phyloP scores from a whole-genome alignment of 106 monocot genomes.

The Hemerocallis citrina region DNA sequence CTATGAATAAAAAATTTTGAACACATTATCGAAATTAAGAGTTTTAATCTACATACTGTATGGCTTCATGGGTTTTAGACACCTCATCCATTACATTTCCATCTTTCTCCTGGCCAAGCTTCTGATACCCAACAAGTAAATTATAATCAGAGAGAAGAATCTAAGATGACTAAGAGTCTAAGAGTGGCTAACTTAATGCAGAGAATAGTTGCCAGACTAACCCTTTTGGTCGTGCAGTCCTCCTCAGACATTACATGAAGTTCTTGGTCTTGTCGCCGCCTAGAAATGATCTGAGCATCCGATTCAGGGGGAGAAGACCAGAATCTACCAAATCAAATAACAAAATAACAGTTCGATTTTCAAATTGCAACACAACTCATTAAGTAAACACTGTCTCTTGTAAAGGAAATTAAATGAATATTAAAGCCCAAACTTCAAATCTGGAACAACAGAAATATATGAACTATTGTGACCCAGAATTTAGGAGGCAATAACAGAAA shows the following conservation, averaged over 20 bases:
- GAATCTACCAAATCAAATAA: constrained; percentile 25
- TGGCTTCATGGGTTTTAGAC: constrained; percentile 67
- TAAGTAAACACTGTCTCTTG: too few relatives aligned
- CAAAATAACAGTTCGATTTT: constrained; percentile 1
- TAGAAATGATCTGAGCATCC: constrained; percentile 28
- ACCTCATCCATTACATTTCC: constrained; percentile 76
- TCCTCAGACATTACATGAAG: constrained; percentile 56
- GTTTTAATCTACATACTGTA: constrained; percentile 43
- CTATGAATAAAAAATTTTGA: neutral
- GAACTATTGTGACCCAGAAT: too few relatives aligned
- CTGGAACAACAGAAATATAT: too few relatives aligned
- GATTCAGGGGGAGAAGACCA: constrained; percentile 22
- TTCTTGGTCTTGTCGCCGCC: constrained; percentile 47
- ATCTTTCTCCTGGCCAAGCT: constrained; percentile 37
- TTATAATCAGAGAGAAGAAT: neutral
- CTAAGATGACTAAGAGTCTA: neutral
- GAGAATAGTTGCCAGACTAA: constrained; percentile 8
- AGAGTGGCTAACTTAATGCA: neutral
- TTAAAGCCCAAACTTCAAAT: too few relatives aligned
- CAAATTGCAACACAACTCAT: too few relatives aligned
- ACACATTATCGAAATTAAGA: constrained; percentile 6
- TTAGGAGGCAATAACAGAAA: too few relatives aligned
- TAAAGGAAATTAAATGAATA: too few relatives aligned
- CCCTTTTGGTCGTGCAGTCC: constrained; percentile 42
- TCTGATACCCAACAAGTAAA: constrained; percentile 20